Base-by-base conservation (phyloP, 129 eudicot species). In the Chrysanthemum lavandulifolium region DNA sequence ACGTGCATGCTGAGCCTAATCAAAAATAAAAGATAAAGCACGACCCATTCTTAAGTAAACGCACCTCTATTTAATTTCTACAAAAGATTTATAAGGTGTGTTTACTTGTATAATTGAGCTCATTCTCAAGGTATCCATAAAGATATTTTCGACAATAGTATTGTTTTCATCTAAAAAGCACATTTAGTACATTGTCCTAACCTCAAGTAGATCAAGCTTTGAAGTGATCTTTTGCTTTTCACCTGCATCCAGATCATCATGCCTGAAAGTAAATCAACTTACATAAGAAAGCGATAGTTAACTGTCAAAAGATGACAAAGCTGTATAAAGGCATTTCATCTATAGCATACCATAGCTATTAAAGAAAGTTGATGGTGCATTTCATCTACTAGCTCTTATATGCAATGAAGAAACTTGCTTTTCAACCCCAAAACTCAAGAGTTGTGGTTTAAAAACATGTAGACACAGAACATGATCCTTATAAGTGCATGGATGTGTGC, bases 1-100 rank as follows among this genome's bases (percentile, higher is more conserved):
- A 75, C 67, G 68, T 82, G 86, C 88, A 45, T 80, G 73, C 51
- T 78, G 78, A 68, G 14, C 69, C 80, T 76, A 68, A 16, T 15
- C 53, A 73, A 31, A 31, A 31, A 4, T 31, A 31, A 31, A 31
- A 31, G 36, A 31, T 31, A 31, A 31, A 31, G 36, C 36, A 31
- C 47, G 10, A 6, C 47, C 47, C 47, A 40, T 40, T 40, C 10
- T 2, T 40, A 40, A 8, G 2, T 7, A 40, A 7, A 7, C 10
- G 10, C 47, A 40, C 47, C 47, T 7, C 9, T 40, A 40, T 7
- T 40, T 40, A 40, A 40, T 40, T 40, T 40, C 10, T 2, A 40
- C 47, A 40, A 7, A 40, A 6, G 10, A 40, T 40, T 6, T 8
- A 8, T 6, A 40, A 40, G 45, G 45, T 36, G 8, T 40, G 47